Conservation (phyloP, 257 asterid species). For the Solanum commersonii region DNA sequence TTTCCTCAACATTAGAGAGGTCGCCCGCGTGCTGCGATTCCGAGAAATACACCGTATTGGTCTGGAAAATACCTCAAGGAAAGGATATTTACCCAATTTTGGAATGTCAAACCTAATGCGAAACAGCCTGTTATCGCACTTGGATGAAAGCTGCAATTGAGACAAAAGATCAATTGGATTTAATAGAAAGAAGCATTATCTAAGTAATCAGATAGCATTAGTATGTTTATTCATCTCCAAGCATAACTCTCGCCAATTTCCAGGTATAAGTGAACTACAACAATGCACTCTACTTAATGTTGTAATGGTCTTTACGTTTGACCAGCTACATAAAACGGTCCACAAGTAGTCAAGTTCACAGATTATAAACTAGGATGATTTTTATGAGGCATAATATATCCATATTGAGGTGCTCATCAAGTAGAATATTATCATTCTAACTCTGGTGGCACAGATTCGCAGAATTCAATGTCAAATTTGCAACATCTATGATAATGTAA, state of each 20-base stretch:
- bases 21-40: slow-evolving; percentile 33
- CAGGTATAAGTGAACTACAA: not conserved
- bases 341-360: not conserved
- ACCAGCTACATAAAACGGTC: not conserved
- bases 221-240: not conserved
- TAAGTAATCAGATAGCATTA: not conserved
- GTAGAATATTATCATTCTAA: not conserved
- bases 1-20: slow-evolving; percentile 38
- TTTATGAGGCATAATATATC: not conserved
- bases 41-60: slow-evolving; percentile 85
- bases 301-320: not conserved
- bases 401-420: not conserved
- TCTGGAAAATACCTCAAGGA: slow-evolving; percentile 40
- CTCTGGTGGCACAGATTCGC: not conserved
- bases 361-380: not conserved
- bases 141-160: slow-evolving; percentile 69
- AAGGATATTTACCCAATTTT: slow-evolving; percentile 44
- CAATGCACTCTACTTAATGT: not conserved
- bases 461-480: not conserved
- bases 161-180: not conserved
- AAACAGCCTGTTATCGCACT: slow-evolving; percentile 77
- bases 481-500: not conserved
- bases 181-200: not conserved
- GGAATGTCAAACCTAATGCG: slow-evolving; percentile 54
- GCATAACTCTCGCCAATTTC: not conserved